Base-by-base conservation (phyloP, 2,329 filamentous ascomycete genomes). In the Orbilia quercus region DNA sequence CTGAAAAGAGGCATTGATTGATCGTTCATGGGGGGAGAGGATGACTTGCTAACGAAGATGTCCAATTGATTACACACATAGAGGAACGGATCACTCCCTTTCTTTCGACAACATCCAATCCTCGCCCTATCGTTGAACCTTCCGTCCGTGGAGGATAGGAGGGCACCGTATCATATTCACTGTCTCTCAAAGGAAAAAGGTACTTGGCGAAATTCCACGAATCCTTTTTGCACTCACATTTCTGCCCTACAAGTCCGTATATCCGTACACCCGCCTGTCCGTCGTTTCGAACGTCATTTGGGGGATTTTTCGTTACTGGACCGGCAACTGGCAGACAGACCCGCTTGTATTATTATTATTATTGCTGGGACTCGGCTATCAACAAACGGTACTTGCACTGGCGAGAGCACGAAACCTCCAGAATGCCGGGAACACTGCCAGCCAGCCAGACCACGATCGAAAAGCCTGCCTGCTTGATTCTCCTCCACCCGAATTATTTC, bases 31-130 rank as follows among this genome's bases (percentile, higher is more conserved):
- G 66, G 66, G 44, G 36, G 44, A 40, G 51, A 54, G 59, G 36
- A 59, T 54, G 48, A 38, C 54, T 34, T 59, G 45, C 59, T 72
- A 63, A 72, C 66, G 59, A 54, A 62, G 55, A 64, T 65, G 59
- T 51, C 53, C 58, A 64, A 72, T 72, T 72, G 66, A 51, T 59
- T 72, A 34, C 47, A 63, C 55, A 25, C 48, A 25, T 58, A 64
- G 51, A 54, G 50, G 16, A 58, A 51, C 50, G 20, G 18, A 18
- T 63, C n/a, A 22, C 58, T 51, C 31, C 51, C 25, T 59, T 59
- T 53, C 51, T 58, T 59, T 59, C 34, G 6, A 45, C 54, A 62
- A 59, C n/a, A n/a, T 54, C 66, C 51, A 44, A 44, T 51, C 57
- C 57, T 45, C 22, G 2, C 25, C n/a, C 48, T 55, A 31, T 31